Base-by-base conservation (phyloP, 129 eudicot species). In the Chrysanthemum seticuspe region DNA sequence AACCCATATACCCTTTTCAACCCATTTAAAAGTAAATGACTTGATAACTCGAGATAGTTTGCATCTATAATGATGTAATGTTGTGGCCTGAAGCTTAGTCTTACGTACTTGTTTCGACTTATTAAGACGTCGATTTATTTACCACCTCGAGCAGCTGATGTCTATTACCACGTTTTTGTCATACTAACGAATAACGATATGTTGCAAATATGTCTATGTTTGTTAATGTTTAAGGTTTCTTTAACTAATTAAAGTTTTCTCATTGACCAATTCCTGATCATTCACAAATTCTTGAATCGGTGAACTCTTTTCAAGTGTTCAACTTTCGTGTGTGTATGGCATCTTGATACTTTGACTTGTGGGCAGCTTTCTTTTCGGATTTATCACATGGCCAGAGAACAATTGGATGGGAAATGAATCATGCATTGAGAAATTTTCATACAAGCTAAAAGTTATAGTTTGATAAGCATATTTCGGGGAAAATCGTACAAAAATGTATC, bases 331-430 rank as follows among this genome's bases (percentile, higher is more conserved):
- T 34, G 6, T 18, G 10, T 57, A 34, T 36, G 66, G 8, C 66
- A 61, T 23, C 29, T 27, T 13, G 66, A 61, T 61, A 36, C 45
- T 27, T 61, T 61, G 67, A 62, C 67, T 61, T 61, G 65, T 61
- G 5, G 10, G 65, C 25, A 12, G n/a, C 15, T 62, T 62, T 62
- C 67, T 29, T 61, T 29, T 62, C 14, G 49, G 19, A 31, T 31
- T 29, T 10, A 29, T 6, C 67, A 62, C 67, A 31, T 62, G 67
- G 48, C 67, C 14, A 62, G 67, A 7, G 58, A 53, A 53, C 58
- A 4, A 53, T 53, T 62, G 21, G 48, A 62, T 14, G 64, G 36
- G 27, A 19, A 14, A 15, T n/a, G 15, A 14, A 4, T 15, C 3
- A 15, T 55, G 18, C 10, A 15, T 15, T 2, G 3, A 55, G 61